Percentiles rank a stretch among this genome's conserved stretches.
Evolutionary conservation across 2,329 filamentous ascomycete species (phyloP).

Genomic region (Moelleriella libera): DNA sequence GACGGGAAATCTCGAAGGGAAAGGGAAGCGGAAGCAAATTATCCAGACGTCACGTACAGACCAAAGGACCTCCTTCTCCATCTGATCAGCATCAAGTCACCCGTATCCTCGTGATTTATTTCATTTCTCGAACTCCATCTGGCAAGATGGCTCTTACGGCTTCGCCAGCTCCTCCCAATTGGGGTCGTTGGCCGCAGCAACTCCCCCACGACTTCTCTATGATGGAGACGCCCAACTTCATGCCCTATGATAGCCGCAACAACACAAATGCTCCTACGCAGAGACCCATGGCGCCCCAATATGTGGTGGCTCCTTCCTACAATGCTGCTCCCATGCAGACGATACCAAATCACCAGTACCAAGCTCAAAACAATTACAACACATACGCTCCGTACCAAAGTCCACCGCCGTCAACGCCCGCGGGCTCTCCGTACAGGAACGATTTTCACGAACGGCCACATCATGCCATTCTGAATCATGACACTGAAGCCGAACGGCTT

Average conservation of each 20-base stretch:
- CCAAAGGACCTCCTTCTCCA: too few species aligned
- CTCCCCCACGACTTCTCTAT: slow-evolving; percentile 31
- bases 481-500: slow-evolving; percentile 10
- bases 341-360: slow-evolving; percentile 27
- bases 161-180: slow-evolving; percentile 30
- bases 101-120: too few species aligned
- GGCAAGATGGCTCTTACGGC: slow-evolving; percentile 31
- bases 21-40: too few species aligned
- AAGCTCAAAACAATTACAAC: slow-evolving; percentile 24
- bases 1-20: background rate
- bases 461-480: slow-evolving; percentile 8
- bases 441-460: slow-evolving; percentile 17
- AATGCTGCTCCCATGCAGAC: slow-evolving; percentile 25
- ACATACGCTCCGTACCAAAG: slow-evolving; percentile 28
- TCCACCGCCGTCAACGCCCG: slow-evolving; percentile 17
- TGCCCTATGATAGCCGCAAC: slow-evolving; percentile 33
- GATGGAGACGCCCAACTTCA: slow-evolving; percentile 30
- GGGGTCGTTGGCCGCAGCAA: slow-evolving; percentile 41
- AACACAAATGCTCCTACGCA: slow-evolving; percentile 23
- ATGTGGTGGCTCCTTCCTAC: slow-evolving; percentile 30
- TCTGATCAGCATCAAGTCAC: too few species aligned
- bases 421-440: slow-evolving; percentile 18
- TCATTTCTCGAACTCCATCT: too few species aligned
- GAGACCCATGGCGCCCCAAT: slow-evolving; percentile 31
- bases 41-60: too few species aligned